Percentiles rank a stretch among this genome's conserved stretches.
phyloP scores from a whole-genome alignment of 1,284 basidiomycete species.

The Xanthoconium separans region DNA sequence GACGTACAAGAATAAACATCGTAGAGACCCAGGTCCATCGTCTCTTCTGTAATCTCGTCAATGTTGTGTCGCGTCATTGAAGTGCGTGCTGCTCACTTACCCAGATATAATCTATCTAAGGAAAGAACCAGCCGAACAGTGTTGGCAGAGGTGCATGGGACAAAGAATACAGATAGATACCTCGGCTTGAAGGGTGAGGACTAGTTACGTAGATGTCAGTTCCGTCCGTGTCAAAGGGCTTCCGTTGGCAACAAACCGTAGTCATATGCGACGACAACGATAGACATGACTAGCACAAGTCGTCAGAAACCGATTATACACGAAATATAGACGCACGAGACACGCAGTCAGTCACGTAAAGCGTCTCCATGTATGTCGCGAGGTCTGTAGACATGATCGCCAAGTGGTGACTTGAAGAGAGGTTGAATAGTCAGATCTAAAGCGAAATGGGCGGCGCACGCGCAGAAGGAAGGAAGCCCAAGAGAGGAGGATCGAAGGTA shows the following conservation, averaged over 20 bases:
- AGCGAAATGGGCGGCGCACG: neutral
- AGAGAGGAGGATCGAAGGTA: neutral
- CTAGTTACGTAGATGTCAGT: neutral
- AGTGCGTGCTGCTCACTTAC: neutral
- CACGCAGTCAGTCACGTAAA: conserved; percentile 8
- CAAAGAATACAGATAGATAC: neutral
- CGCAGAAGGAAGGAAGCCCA: no score
- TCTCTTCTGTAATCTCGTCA: conserved; percentile 2
- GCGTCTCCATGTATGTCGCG: neutral
- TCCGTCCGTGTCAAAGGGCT: neutral
- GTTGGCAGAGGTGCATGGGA: no score
- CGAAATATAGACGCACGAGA: conserved; percentile 1
- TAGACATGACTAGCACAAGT: neutral
- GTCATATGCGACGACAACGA: conserved; percentile 1
- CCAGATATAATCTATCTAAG: conserved; percentile 10
- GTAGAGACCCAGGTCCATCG: conserved; percentile 10
- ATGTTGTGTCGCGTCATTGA: neutral
- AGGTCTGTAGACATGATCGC: conserved; percentile 7
- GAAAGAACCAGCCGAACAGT: neutral
- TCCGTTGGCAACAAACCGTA: conserved; percentile 1
- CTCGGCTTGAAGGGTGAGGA: conserved; percentile 6
- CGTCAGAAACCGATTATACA: neutral
- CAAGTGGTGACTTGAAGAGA: neutral
- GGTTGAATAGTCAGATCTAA: neutral
- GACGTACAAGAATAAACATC: conserved; percentile 4